Evolutionary conservation across 2,329 filamentous ascomycete species (phyloP).

Genomic region (Helminthosporium solani): DNA sequence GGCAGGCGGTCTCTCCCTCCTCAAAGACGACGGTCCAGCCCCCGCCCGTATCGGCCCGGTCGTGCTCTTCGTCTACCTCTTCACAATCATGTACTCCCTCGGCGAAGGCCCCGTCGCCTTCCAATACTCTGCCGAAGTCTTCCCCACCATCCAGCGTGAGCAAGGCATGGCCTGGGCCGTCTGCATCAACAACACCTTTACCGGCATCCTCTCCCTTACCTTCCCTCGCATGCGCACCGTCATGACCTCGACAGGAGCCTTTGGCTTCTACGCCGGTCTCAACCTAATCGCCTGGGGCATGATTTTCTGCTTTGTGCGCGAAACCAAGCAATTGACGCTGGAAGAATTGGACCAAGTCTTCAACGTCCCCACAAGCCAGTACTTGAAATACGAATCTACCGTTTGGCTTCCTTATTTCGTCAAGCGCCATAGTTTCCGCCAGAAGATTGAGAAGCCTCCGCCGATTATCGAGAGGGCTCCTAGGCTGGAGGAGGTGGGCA

Average conservation of each 20-base stretch:
- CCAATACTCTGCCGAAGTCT: constrained; percentile 43
- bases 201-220: constrained; percentile 39
- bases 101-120: constrained; percentile 54
- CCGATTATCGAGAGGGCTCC: constrained; percentile 40
- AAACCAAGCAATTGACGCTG: constrained; percentile 43
- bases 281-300: constrained; percentile 44
- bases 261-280: constrained; percentile 45
- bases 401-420: constrained; percentile 47
- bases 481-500: not conserved
- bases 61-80: constrained; percentile 37
- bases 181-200: constrained; percentile 48
- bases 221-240: constrained; percentile 43
- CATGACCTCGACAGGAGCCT: constrained; percentile 43
- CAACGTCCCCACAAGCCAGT: constrained; percentile 37
- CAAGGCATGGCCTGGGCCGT: constrained; percentile 46
- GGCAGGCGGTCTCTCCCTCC: constrained; percentile 38
- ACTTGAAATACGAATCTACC: constrained; percentile 42
- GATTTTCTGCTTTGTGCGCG: constrained; percentile 43
- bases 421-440: constrained; percentile 43
- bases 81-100: constrained; percentile 40
- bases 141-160: constrained; percentile 43
- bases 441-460: constrained; percentile 42
- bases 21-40: constrained; percentile 21
- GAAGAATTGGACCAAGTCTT: constrained; percentile 43
- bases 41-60: constrained; percentile 35